Evolutionary conservation across 306 rosid genomes (phyloP).

Genomic region (Vigna reflexopilosa): DNA sequence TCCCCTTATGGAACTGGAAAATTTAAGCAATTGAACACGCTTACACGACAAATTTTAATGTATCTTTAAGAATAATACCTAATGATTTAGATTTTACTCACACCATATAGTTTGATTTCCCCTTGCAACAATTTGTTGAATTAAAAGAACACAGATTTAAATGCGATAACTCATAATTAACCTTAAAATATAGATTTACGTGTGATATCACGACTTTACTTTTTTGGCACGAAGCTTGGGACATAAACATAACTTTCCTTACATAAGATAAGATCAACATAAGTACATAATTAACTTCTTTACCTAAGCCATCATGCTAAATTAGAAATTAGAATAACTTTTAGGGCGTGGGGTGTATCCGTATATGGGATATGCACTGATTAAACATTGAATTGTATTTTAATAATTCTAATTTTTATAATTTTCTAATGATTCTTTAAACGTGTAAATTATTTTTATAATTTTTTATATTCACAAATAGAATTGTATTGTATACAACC

Average conservation of each 20-base stretch:
- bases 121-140: background rate
- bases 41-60: slow-evolving; percentile 27
- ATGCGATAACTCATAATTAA: background rate
- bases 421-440: background rate
- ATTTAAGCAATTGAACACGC: slow-evolving; percentile 10
- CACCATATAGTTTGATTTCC: background rate
- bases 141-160: background rate
- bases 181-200: background rate
- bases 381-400: background rate
- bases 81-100: background rate
- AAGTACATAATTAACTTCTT: background rate
- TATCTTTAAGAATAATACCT: slow-evolving; percentile 24
- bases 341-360: background rate
- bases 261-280: background rate
- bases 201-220: background rate
- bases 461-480: background rate
- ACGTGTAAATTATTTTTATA: background rate
- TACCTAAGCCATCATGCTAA: background rate
- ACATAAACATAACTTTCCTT: background rate
- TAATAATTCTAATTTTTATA: background rate
- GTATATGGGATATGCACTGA: background rate
- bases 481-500: too few relatives aligned
- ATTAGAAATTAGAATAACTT: background rate
- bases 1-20: background rate
- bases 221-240: background rate